phyloP scores from a whole-genome alignment of 2,329 filamentous ascomycete species.

The Escovopsis sp. region DNA sequence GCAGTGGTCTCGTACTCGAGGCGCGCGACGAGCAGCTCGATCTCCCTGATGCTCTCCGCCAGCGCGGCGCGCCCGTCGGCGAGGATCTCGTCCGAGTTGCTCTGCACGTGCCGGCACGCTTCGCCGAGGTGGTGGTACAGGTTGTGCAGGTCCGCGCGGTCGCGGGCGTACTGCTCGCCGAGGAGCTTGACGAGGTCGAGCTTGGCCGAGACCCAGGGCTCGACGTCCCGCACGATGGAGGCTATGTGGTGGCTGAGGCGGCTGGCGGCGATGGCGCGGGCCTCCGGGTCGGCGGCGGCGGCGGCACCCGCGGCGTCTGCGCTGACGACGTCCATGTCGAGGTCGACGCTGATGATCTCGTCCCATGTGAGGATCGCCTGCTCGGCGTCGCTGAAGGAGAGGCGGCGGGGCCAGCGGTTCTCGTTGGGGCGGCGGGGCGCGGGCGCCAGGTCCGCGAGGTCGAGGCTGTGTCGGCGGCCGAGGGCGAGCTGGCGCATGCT shows the following conservation, averaged over 20 bases:
- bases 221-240: conserved; percentile 35
- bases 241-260: conserved; percentile 39
- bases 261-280: conserved; percentile 38
- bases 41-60: conserved; percentile 57
- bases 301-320: too few relatives aligned
- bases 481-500: conserved; percentile 31
- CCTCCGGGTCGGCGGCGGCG: conserved; percentile 12
- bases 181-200: conserved; percentile 42
- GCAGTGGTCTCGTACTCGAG: conserved; percentile 84
- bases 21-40: conserved; percentile 70
- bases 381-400: conserved; percentile 64
- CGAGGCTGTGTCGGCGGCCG: conserved; percentile 44
- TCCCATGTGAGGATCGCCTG: conserved; percentile 59
- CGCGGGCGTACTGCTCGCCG: conserved; percentile 45
- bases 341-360: conserved; percentile 30
- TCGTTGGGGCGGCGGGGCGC: conserved; percentile 31
- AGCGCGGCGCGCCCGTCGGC: conserved; percentile 53
- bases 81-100: conserved; percentile 54
- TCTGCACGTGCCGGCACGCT: conserved; percentile 51
- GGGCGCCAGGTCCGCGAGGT: conserved; percentile 15
- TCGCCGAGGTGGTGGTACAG: conserved; percentile 59
- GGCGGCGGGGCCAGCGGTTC: conserved; percentile 51
- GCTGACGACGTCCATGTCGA: conserved; percentile 13
- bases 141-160: conserved; percentile 49
- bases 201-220: conserved; percentile 46